Evolutionary conservation across 1,284 basidiomycete genomes (phyloP), one percentile per base, ranked within the genome.

Genomic region (Ceratorhiza oryzae-sativae): DNA sequence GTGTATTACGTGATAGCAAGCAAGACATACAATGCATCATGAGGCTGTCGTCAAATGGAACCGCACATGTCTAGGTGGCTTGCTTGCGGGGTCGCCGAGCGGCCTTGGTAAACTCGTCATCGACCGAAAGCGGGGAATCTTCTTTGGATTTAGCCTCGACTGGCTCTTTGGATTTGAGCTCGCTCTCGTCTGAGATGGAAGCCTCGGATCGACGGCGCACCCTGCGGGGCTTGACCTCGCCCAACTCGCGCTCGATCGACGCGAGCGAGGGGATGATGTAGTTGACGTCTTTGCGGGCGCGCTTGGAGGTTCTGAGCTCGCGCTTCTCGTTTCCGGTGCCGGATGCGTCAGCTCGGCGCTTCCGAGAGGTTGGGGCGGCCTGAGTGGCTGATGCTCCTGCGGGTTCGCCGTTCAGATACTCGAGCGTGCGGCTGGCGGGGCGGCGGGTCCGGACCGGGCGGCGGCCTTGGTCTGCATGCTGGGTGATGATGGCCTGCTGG

Each of bases 351-450:
- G 63, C 63, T 39, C 63, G 63, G 63, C 63, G 63, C 49, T 67
- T 67, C 63, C 63, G 63, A 34, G 39, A 9, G 13, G 34, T 30
- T 13, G 63, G 63, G 2, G n/a, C 49, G 63, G 48, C 34, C 39
- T 27, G 18, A 23, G 45, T 30, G 34, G 30, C 30, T 25, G 46
- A 13, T 36, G 41, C 41, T n/a, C 41, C 45, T 48, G 45, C 45
- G 5, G 49, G 36, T 32, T 58, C 55, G 55, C 55, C 34, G 48
- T 49, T 67, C 48, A 49, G 46, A 48, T 67, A 67, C 27, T 67
- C 63, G 34, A 67, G 63, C 48, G 63, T 67, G 48, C 63, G 63
- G 63, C 63, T 67, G 6, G 63, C 63, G 63, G 63, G 63, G n/a
- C 63, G 46, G 34, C 63, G 63, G 15, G 63, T 34, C 2, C 63